Evolutionary conservation across 2,329 filamentous ascomycete species (phyloP).

Genomic region (Aulographum hederae): DNA sequence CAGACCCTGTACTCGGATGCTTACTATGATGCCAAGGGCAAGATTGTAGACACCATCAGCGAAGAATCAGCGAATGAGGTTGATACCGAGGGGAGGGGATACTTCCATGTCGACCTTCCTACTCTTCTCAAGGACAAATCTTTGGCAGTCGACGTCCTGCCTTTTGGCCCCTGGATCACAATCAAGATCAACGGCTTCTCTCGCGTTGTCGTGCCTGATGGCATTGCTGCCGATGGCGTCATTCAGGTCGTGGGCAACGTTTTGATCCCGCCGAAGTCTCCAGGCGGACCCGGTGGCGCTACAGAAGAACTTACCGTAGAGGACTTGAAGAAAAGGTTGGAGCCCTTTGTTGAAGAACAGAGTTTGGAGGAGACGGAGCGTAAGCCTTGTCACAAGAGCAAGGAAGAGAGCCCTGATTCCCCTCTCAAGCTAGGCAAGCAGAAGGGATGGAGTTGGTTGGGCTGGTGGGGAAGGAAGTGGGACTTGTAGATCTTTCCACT

Average conservation of each 20-base stretch:
- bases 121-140: conserved; percentile 50
- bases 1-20: conserved; percentile 71
- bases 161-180: conserved; percentile 47
- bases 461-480: too few relatives aligned
- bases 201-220: conserved; percentile 49
- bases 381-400: too few relatives aligned
- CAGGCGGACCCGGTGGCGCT: too few relatives aligned
- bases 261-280: conserved; percentile 52
- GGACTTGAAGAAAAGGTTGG: conserved; percentile 30
- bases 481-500: too few relatives aligned
- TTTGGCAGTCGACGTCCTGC: conserved; percentile 52
- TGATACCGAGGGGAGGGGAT: conserved; percentile 9
- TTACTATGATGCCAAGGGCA: conserved; percentile 38
- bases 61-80: background rate
- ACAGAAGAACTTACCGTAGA: conserved; percentile 39
- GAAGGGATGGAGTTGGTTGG: too few relatives aligned
- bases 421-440: too few relatives aligned
- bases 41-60: conserved; percentile 2
- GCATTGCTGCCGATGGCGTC: conserved; percentile 59
- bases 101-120: conserved; percentile 51
- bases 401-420: too few relatives aligned
- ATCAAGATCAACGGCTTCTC: conserved; percentile 62
- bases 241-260: conserved; percentile 60
- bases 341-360: conserved; percentile 3
- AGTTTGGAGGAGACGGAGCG: too few relatives aligned